These are phyloP conservation scores for Chaetomiaceae sp. DNA, from an alignment of 2,329 filamentous ascomycete genomes.

Conservation along the genomic window DNA sequence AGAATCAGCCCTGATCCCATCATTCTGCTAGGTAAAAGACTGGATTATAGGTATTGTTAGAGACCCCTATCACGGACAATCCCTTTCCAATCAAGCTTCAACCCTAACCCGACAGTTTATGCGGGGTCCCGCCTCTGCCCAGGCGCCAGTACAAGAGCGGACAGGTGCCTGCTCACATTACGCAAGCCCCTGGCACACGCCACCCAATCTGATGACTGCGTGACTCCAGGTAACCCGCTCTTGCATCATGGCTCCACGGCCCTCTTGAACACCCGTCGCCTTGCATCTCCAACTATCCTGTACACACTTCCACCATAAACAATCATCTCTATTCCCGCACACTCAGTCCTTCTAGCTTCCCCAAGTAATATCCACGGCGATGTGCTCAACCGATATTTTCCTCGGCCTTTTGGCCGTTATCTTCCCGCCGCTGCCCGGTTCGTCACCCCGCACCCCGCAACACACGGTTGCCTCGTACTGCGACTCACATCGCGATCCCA, in stretches of 20 bases:
- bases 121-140: background rate
- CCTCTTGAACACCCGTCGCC: conserved; percentile 1
- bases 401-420: conserved; percentile 60
- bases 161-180: conserved; percentile 20
- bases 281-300: background rate
- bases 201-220: conserved; percentile 6
- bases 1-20: no score
- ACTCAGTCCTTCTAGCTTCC: background rate
- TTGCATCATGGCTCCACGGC: conserved; percentile 17
- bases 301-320: background rate
- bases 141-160: conserved; percentile 3
- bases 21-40: no score
- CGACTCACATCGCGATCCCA: background rate
- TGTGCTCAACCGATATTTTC: conserved; percentile 60
- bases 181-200: conserved; percentile 24
- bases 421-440: conserved; percentile 63
- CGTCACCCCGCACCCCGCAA: conserved; percentile 29
- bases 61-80: no score
- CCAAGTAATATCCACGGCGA: conserved; percentile 29
- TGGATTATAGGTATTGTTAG: no score
- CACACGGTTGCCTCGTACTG: conserved; percentile 6
- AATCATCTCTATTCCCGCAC: background rate
- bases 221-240: conserved; percentile 14
- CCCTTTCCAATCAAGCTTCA: no score
- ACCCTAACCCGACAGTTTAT: conserved; percentile 1